A percentile compares a stretch with the other conserved stretches of the same genome.
Conservation (phyloP, 331 rosid genomes). For the Malus hybrid region DNA sequence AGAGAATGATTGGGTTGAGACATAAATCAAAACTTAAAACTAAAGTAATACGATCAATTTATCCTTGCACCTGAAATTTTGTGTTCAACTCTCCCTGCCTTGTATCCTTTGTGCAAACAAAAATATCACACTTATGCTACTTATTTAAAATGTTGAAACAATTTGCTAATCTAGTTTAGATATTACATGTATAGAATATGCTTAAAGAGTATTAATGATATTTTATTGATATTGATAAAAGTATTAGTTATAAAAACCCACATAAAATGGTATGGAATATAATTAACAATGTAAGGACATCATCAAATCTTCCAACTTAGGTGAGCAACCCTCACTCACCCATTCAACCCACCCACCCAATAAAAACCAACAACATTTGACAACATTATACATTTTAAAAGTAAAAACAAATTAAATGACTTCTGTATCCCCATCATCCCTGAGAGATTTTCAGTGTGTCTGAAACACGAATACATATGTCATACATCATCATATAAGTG, state of each 20-base stretch:
- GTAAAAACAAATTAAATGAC: constrained; percentile 21
- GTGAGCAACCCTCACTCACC: constrained; percentile 27
- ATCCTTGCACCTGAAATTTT: no score
- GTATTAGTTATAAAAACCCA: constrained; percentile 12
- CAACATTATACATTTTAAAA: not conserved
- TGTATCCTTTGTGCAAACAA: no score
- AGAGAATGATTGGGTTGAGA: not conserved
- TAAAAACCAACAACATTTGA: constrained; percentile 7
- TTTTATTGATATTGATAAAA: constrained; percentile 28
- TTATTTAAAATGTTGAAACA: no score
- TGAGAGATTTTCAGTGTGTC: no score
- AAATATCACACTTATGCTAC: not conserved
- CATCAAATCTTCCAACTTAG: constrained; percentile 20
- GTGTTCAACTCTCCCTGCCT: no score
- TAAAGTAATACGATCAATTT: no score
- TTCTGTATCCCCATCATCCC: not conserved
- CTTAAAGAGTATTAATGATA: not conserved
- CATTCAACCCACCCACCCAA: constrained; percentile 18
- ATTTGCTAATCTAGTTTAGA: no score
- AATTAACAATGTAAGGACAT: constrained; percentile 21
- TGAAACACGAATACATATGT: accelerated
- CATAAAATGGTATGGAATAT: constrained; percentile 16
- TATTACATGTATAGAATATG: not conserved
- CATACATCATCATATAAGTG: no score
- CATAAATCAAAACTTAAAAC: no score